Evolutionary conservation across 495 filamentous ascomycete genomes (phyloP), one percentile per base, ranked within the genome.

Genomic region (Xylaria palmicola): DNA sequence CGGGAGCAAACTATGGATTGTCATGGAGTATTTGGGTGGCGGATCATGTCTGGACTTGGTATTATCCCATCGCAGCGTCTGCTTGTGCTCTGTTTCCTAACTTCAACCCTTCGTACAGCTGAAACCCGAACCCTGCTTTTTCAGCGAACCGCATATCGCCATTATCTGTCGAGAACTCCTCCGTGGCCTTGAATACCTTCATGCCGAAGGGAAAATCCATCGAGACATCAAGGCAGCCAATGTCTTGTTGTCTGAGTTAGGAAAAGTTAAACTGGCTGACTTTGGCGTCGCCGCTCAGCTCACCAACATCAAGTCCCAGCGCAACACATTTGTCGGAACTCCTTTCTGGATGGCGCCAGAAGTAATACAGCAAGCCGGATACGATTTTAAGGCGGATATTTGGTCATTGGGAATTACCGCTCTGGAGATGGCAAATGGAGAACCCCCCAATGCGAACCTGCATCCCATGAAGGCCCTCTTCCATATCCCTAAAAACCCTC

Each of bases 391-490:
- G 76, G 94, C 94, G 20, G 94, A 98, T 72, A 93, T 98, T 44
- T 98, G 94, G 94, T 97, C 93, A 2, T 76, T 98, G 45, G 94
- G 94, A 6, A 97, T 98, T 66, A 97, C 94, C 0, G 94, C 94
- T 19, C 90, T 98, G 62, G 94, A 98, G 72, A 81, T 98, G 76
- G 89, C 91, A 37, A 86, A 91, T 44, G 94, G 94, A 67, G 93
- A 98, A 68, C 94, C 94, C 4, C 94, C 94, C 1, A 87, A 97
- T 71, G 91, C 92, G 12, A 87, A 86, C 64, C 89, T 88, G 0
- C 94, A 98, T 72, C 95, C 94, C 7, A 98, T 98, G 94, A 98
- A 98, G 73, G 92, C 97, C 15, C 80, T 98, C n/a, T 97, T 98
- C 74, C 80, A 92, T 50, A 98, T 98, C 63, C 94, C 94, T 0